Evolutionary conservation across 2,329 filamentous ascomycete genomes (phyloP), one percentile per base, ranked within the genome.

Genomic region (Alternaria incomplexa): DNA sequence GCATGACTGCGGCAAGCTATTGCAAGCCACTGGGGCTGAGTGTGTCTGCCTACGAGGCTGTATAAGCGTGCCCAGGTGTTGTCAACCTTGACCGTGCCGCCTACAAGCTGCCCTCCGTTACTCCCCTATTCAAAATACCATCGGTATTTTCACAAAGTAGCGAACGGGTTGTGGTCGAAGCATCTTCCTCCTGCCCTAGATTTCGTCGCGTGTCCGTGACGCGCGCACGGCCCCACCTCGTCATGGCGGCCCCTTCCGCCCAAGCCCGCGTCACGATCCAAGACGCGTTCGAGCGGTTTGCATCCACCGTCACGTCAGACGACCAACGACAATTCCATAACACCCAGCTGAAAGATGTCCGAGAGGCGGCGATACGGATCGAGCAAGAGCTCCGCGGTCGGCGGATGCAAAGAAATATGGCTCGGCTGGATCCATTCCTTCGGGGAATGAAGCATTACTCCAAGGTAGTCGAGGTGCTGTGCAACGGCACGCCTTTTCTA

Each of bases 401-500:
- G 5, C 65, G 73, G 13, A 80, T 65, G 0, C 77, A 83, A 0
- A 75, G 80, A 1, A 83, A 84, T 28, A 81, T 85, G 77, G 72
- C 76, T 0, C 79, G 83, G 0, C 73, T 85, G 0, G 69, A 78
- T 56, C 81, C 82, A 0, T 72, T 85, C 0, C 79, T 86, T 26
- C 60, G 61, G 0, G 81, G 79, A 0, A 59, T 85, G 0, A 77
- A 81, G 43, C 75, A 81, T 32, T 73, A 0, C 22, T 52, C 56
- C 32, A 58, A 45, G 47, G 56, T 45, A 6, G 71, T 85, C 0
- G 83, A 84, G 3, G 71, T 81, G 1, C 59, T 84, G 0, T 85
- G 83, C 62, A 83, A 84, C 36, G 83, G 82, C 0, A 85, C 82
- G 0, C 80, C 79, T 0, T 85, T 77, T 60, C 47, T 85, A 1